These are phyloP conservation scores for Wickerhamomyces xylosicus DNA, from an alignment of 805 yeast genomes.

Conservation along the genomic window DNA sequence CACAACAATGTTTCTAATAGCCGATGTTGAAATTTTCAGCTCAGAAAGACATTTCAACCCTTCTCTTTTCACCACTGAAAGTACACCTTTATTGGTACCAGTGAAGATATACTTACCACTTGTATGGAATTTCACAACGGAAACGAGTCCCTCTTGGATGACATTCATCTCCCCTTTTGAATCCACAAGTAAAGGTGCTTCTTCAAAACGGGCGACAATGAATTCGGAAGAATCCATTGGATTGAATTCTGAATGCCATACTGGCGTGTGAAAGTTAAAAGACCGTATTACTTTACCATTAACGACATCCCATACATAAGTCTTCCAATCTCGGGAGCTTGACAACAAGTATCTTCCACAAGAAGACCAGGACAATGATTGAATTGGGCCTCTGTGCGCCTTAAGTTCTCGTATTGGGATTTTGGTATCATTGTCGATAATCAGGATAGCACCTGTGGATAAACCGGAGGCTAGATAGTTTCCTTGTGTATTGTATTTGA, in stretches of 20 bases:
- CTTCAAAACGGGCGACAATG: conserved; percentile 59
- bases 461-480: conserved; percentile 82
- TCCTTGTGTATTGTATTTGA: conserved; percentile 64
- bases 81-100: conserved; percentile 77
- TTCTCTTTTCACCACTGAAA: conserved; percentile 35
- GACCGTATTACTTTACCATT: conserved; percentile 29
- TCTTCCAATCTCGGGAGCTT: conserved; percentile 74
- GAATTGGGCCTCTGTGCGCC: conserved; percentile 65
- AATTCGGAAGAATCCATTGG: conserved; percentile 38
- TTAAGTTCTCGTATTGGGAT: conserved; percentile 46
- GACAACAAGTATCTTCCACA: conserved; percentile 63
- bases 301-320: conserved; percentile 70
- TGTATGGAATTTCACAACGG: conserved; percentile 34
- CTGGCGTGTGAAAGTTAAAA: conserved; percentile 53
- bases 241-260: conserved; percentile 58
- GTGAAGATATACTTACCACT: conserved; percentile 47
- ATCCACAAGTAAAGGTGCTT: conserved; percentile 43
- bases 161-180: conserved; percentile 14
- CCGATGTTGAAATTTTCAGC: conserved; percentile 54
- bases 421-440: conserved; percentile 63
- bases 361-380: conserved; percentile 64
- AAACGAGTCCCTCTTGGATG: conserved; percentile 12
- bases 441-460: conserved; percentile 60
- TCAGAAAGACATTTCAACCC: conserved; percentile 28
- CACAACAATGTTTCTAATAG: conserved; percentile 57